Percentiles rank a stretch among this genome's conserved stretches.
These are phyloP conservation scores for Oryza punctata DNA, from an alignment of 176 grass and related monocot species.

Conservation along the genomic window DNA sequence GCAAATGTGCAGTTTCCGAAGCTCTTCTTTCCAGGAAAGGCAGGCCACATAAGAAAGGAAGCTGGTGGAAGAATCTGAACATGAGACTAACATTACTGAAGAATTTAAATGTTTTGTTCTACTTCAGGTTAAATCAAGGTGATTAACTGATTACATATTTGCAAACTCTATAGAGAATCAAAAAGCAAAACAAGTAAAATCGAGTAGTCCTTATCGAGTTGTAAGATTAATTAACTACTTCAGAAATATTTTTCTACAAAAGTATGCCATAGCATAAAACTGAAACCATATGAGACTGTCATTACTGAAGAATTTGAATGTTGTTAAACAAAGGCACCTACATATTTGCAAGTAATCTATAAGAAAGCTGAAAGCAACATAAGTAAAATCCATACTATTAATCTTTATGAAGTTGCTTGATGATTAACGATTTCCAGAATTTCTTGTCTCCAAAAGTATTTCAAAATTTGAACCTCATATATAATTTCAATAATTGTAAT, in stretches of 20 bases:
- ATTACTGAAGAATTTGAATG: background rate
- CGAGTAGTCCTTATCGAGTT: background rate
- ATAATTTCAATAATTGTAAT: slow-evolving; percentile 10
- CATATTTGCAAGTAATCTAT: background rate
- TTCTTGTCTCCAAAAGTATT: background rate
- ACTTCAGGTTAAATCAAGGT: slow-evolving; percentile 37
- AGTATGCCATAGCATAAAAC: background rate
- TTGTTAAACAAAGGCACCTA: background rate
- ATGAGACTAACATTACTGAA: slow-evolving; percentile 77
- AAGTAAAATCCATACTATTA: background rate
- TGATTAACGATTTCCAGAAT: background rate
- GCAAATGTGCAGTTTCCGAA: slow-evolving; percentile 89
- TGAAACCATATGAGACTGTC: background rate
- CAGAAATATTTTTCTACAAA: background rate
- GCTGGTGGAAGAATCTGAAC: slow-evolving; percentile 83
- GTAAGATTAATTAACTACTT: background rate
- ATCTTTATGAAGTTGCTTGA: background rate
- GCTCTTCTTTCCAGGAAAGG: slow-evolving; percentile 95
- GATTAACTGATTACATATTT: background rate
- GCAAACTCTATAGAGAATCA: background rate
- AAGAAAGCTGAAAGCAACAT: background rate
- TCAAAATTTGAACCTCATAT: slow-evolving; percentile 27
- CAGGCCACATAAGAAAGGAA: slow-evolving; percentile 95
- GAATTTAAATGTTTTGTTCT: slow-evolving; percentile 49
- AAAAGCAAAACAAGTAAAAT: slow-evolving; percentile 8